Evolutionary conservation across 768 basidiomycete species (phyloP).

Genomic region (Naganishia vaughanmartiniae): DNA sequence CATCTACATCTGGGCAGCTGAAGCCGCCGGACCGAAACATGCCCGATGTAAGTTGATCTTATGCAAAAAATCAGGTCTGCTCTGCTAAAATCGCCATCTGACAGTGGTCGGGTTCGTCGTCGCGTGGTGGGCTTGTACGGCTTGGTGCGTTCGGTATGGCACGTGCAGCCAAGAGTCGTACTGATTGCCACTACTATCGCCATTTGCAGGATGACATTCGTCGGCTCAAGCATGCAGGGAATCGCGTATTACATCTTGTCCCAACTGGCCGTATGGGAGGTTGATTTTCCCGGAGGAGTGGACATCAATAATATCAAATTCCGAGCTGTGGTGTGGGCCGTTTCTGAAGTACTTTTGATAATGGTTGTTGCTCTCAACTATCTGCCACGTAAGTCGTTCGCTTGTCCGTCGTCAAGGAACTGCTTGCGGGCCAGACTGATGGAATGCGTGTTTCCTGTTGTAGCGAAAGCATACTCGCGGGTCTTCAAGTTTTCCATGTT

Average conservation of each 20-base stretch:
- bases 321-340: constrained; percentile 59
- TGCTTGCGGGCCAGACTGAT: background rate
- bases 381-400: constrained; percentile 65
- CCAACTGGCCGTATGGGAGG: constrained; percentile 72
- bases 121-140: constrained; percentile 89
- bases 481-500: constrained; percentile 74
- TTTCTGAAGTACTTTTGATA: constrained; percentile 71
- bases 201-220: constrained; percentile 9
- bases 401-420: background rate
- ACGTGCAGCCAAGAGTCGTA: background rate
- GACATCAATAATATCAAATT: constrained; percentile 72
- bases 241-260: constrained; percentile 88
- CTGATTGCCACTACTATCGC: constrained; percentile 9
- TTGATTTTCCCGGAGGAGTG: constrained; percentile 78
- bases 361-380: constrained; percentile 78
- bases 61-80: too few species aligned
- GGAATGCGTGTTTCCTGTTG: background rate
- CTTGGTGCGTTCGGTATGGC: constrained; percentile 60
- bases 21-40: constrained; percentile 82
- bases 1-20: constrained; percentile 92
- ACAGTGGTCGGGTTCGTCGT: constrained; percentile 32
- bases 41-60: constrained; percentile 63
- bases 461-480: constrained; percentile 60
- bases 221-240: constrained; percentile 57
- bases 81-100: background rate